These are phyloP conservation scores for Claviceps maximensis DNA, from an alignment of 2,329 filamentous ascomycete species.

Conservation along the genomic window DNA sequence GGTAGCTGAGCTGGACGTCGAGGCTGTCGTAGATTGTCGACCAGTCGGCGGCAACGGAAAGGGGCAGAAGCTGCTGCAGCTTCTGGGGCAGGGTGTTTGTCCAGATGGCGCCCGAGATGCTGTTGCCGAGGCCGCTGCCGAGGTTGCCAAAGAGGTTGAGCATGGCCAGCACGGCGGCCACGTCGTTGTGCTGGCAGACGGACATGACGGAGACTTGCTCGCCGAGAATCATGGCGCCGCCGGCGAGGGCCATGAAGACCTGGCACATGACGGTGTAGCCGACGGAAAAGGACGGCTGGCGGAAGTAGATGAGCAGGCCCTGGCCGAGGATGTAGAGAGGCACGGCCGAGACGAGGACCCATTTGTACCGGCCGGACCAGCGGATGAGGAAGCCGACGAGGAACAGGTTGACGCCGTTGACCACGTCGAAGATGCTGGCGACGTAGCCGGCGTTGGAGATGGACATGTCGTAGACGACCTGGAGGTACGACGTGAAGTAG, in stretches of 20 bases:
- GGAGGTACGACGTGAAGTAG: conserved; percentile 43
- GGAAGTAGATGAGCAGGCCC: conserved; percentile 24
- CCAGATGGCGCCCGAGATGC: conserved; percentile 29
- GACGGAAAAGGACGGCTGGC: conserved; percentile 25
- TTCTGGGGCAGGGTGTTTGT: conserved; percentile 23
- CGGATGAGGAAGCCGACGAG: conserved; percentile 34
- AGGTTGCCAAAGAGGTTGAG: conserved; percentile 30
- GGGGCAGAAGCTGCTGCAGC: not conserved
- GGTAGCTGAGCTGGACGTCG: conserved; percentile 1
- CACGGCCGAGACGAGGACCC: conserved; percentile 27
- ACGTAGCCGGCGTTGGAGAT: conserved; percentile 33
- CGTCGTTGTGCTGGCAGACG: conserved; percentile 38
- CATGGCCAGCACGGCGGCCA: conserved; percentile 35
- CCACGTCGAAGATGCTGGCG: conserved; percentile 35
- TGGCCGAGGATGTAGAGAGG: conserved; percentile 42
- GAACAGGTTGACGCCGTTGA: conserved; percentile 35
- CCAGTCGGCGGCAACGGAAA: not conserved
- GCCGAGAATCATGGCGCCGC: conserved; percentile 39
- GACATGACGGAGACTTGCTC: conserved; percentile 46
- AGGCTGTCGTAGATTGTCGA: conserved; percentile 1
- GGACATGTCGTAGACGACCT: conserved; percentile 33
- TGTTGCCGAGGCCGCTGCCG: conserved; percentile 31
- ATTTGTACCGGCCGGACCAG: conserved; percentile 34
- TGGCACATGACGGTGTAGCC: conserved; percentile 39
- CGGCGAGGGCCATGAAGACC: conserved; percentile 38